A percentile compares a stretch with the other conserved stretches of the same genome.
Conservation (phyloP, 208 protist species). For the Trypanosomatidae sp. region DNA sequence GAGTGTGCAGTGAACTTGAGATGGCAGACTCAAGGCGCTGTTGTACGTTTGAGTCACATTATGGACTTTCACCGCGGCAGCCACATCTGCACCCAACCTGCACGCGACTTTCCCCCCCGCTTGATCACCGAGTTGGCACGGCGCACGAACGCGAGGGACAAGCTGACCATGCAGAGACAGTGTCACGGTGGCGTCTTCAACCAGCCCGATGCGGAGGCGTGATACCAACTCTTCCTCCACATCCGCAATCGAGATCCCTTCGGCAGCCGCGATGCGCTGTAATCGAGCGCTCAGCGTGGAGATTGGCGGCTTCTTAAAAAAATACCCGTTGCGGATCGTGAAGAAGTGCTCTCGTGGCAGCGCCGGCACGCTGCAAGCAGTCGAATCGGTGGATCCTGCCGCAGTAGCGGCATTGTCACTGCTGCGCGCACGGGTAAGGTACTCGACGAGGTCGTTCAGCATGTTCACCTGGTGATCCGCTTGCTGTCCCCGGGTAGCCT, state of each 20-base stretch:
- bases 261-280: background rate
- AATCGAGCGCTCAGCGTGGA: slow-evolving; percentile 6
- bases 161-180: slow-evolving; percentile 9
- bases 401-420: background rate
- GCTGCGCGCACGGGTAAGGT: slow-evolving; percentile 20
- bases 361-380: background rate
- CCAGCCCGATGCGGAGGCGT: slow-evolving; percentile 38
- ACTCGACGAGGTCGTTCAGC: slow-evolving; percentile 24
- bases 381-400: background rate
- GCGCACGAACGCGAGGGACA: background rate
- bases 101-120: background rate
- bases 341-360: slow-evolving; percentile 25
- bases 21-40: slow-evolving; percentile 43
- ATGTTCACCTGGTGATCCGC: slow-evolving; percentile 30
- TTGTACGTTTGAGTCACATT: slow-evolving; percentile 53
- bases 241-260: background rate
- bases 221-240: slow-evolving; percentile 17
- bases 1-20: background rate
- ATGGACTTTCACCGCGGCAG: slow-evolving; percentile 7
- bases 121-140: background rate
- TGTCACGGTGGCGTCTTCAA: slow-evolving; percentile 48
- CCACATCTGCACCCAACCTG: background rate
- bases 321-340: slow-evolving; percentile 47
- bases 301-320: background rate
- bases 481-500: slow-evolving; percentile 29